Base-by-base conservation (phyloP, 257 asterid genomes). In the Jasminum sambac region DNA sequence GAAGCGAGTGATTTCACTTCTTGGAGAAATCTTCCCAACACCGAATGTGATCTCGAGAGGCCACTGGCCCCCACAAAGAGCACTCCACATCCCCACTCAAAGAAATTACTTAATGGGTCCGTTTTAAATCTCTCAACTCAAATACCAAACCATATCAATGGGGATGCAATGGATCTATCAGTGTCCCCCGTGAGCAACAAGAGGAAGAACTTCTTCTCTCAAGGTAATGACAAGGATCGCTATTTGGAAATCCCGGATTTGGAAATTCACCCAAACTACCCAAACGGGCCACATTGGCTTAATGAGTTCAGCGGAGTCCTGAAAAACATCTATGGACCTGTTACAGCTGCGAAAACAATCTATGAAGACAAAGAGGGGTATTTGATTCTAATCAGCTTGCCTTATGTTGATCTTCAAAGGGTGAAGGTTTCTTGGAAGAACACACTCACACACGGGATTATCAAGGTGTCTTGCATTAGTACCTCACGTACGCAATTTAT, bases 361-460 rank as follows among this genome's bases (percentile, higher is more conserved):
- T 90, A 90, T 9, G 96, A 90, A 74, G 96, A 90, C 19, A 84
- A 84, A 65, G 81, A 84, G 64, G 95, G 95, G 16, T 90, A 86
- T 80, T 62, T 90, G 78, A 84, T 90, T n/a, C 67, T 90, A 2
- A 77, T 86, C 64, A 84, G 87, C 66, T 77, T 90, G 72, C 95
- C 96, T 0, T 86, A 83, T 64, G 89, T 82, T 0, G 95, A 90
- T 80, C 96, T 82, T 41, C 84, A 83, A 74, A 72, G 78, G 68
- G 92, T 89, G 25, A 89, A 83, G 73, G 95, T 89, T 46, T 84
- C 85, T 1, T 89, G 96, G 96, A 68, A 89, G 85, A 89, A 89
- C 59, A 84, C 85, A 0, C 83, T 65, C 39, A 82, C 85, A 0
- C 85, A 80, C 12, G 84, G 86, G 55, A 72, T 76, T 34, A 78